Evolutionary conservation across 441 rosid genomes (phyloP).

Genomic region (Adansonia madagascariensis): DNA sequence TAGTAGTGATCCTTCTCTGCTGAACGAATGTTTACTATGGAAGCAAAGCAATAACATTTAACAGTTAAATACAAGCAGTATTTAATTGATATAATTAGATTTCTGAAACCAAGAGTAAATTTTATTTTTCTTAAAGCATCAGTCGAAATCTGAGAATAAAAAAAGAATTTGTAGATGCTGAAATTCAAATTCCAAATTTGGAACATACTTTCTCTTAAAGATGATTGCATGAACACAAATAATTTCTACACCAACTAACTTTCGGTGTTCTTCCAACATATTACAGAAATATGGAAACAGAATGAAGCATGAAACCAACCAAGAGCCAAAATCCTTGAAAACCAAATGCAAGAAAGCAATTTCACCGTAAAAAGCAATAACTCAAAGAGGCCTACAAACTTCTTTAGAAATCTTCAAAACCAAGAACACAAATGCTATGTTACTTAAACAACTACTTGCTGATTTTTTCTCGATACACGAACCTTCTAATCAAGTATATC

Average conservation of each 20-base stretch:
- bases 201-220: no score
- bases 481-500: conserved; percentile 11
- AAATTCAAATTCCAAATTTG: no score
- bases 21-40: background rate
- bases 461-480: conserved; percentile 15
- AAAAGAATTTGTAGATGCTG: no score
- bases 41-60: background rate
- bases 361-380: conserved; percentile 23
- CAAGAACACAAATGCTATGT: conserved; percentile 20
- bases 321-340: background rate
- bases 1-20: background rate
- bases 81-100: background rate
- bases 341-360: conserved; percentile 23
- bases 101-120: background rate
- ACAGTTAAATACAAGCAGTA: background rate
- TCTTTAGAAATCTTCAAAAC: conserved; percentile 27
- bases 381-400: conserved; percentile 26
- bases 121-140: no score
- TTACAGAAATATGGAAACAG: background rate
- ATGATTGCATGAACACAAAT: no score
- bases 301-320: background rate
- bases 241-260: conserved; percentile 7
- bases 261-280: background rate
- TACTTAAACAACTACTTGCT: conserved; percentile 26
- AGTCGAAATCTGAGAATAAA: no score